A percentile compares a stretch with the other conserved stretches of the same genome.
phyloP scores from a whole-genome alignment of 2,329 filamentous ascomycete species.

The Epichloe gansuensis region DNA sequence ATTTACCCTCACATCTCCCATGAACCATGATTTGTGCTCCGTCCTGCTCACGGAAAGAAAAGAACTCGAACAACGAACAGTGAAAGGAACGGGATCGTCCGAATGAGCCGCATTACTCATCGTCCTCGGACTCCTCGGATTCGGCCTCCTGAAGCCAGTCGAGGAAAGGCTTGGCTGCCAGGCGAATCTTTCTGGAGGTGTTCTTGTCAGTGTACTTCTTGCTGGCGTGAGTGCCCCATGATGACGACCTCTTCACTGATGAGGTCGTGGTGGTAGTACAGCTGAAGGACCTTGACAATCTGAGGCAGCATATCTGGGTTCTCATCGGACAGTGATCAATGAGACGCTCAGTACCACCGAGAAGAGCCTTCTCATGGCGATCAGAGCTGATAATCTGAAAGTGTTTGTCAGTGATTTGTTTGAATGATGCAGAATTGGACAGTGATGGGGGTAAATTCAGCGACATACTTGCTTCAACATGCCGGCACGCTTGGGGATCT shows the following conservation, averaged over 20 bases:
- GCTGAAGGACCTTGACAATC: conserved; percentile 76
- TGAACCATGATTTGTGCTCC: neutral
- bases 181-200: conserved; percentile 89
- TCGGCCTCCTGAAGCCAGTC: conserved; percentile 86
- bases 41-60: neutral
- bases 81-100: no score
- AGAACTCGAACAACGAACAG: neutral
- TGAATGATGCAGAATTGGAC: neutral
- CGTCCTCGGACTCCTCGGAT: conserved; percentile 52
- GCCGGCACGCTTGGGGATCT: conserved; percentile 70
- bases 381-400: conserved; percentile 57
- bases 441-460: neutral
- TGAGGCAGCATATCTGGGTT: conserved; percentile 64
- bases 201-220: conserved; percentile 93
- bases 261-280: conserved; percentile 84
- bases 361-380: conserved; percentile 86
- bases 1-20: neutral
- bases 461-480: conserved; percentile 74
- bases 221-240: conserved; percentile 90
- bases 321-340: conserved; percentile 58
- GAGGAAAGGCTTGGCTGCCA: conserved; percentile 86
- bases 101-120: conserved; percentile 8
- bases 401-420: neutral
- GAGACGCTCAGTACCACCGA: conserved; percentile 91
- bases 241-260: conserved; percentile 78